Percentiles rank a stretch among this genome's conserved stretches.
phyloP scores from a whole-genome alignment of 768 basidiomycete genomes.

The Mycena rosella region DNA sequence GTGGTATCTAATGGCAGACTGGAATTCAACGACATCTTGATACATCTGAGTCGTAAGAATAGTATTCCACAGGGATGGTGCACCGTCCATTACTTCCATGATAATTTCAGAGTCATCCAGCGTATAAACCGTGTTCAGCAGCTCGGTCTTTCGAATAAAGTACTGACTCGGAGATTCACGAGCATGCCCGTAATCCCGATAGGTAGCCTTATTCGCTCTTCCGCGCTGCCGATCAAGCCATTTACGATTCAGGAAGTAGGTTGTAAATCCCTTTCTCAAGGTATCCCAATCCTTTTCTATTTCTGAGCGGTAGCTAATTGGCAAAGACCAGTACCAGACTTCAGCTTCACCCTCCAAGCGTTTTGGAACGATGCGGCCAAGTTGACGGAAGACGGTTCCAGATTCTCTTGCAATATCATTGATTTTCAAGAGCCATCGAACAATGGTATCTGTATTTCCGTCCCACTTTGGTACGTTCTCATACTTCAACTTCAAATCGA shows the following conservation, averaged over 20 bases:
- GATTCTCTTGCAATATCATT: constrained; percentile 41
- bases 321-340: constrained; percentile 47
- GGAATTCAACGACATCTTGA: too few species aligned
- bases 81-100: too few species aligned
- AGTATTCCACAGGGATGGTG: too few species aligned
- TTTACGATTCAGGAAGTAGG: constrained; percentile 49
- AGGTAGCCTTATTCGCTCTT: constrained; percentile 42
- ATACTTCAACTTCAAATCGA: constrained; percentile 47
- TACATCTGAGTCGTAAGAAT: too few species aligned
- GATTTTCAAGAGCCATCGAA: constrained; percentile 45
- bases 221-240: constrained; percentile 46
- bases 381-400: constrained; percentile 36
- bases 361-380: constrained; percentile 46
- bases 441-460: constrained; percentile 44
- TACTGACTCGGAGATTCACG: constrained; percentile 50
- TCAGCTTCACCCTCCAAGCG: constrained; percentile 44
- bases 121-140: constrained; percentile 19
- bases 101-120: constrained; percentile 32
- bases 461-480: constrained; percentile 49
- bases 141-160: constrained; percentile 47
- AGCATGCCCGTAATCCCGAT: constrained; percentile 42
- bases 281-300: constrained; percentile 46
- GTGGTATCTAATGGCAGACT: too few species aligned
- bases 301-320: not conserved
- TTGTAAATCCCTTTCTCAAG: constrained; percentile 39